phyloP scores from a whole-genome alignment of 139 green algal genomes.

The Closterium sp. region DNA sequence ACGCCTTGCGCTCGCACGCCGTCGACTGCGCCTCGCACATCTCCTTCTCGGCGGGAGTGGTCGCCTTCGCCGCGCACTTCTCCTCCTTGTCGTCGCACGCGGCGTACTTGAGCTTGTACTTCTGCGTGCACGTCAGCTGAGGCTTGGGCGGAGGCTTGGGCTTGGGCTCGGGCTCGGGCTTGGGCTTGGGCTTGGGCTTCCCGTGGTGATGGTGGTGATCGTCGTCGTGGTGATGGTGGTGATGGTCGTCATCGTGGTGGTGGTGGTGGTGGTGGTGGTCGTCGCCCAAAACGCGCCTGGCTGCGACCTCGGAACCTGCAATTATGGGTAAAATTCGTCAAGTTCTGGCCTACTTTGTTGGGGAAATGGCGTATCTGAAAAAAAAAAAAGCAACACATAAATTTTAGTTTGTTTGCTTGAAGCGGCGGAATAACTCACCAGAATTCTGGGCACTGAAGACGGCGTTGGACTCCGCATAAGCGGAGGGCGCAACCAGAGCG shows the following conservation, averaged over 20 bases:
- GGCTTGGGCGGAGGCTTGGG: neutral
- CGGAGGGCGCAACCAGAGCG: neutral
- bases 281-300: neutral
- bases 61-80: too few relatives aligned
- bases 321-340: too few relatives aligned
- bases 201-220: neutral
- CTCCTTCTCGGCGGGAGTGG: too few relatives aligned
- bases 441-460: neutral
- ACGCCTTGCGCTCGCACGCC: neutral
- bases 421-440: neutral
- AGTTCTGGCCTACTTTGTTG: too few relatives aligned
- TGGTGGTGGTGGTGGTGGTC: neutral
- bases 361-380: too few relatives aligned
- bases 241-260: neutral
- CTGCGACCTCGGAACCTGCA: neutral
- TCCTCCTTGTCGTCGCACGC: neutral
- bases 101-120: neutral
- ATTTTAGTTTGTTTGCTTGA: too few relatives aligned
- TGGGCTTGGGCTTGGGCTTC: neutral
- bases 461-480: neutral
- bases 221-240: too few relatives aligned
- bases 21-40: neutral
- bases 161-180: neutral
- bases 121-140: neutral
- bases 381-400: neutral